Conservation (phyloP, 2,329 filamentous ascomycete genomes). For the Aspergillus brasiliensis region DNA sequence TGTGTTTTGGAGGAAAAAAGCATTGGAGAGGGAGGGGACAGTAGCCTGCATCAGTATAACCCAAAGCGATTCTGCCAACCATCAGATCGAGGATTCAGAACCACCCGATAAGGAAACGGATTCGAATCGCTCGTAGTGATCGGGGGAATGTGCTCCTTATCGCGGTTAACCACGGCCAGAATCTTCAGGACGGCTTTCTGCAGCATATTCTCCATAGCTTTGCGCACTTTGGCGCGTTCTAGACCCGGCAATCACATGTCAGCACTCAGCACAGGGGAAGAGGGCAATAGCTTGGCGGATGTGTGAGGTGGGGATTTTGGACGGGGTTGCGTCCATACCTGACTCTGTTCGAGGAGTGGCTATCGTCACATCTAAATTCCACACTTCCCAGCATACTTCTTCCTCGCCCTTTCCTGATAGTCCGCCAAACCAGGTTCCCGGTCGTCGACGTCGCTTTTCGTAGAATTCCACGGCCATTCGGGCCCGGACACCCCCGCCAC, state of each 20-base stretch:
- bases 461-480: conserved; percentile 90
- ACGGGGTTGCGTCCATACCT: conserved; percentile 57
- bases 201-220: conserved; percentile 87
- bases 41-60: conserved; percentile 58
- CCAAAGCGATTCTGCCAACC: conserved; percentile 80
- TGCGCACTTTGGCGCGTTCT: conserved; percentile 87
- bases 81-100: conserved; percentile 79
- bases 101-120: conserved; percentile 92
- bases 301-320: background rate
- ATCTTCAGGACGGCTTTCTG: conserved; percentile 88
- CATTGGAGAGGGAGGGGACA: background rate
- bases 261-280: conserved; percentile 3
- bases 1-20: no score
- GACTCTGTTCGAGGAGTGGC: conserved; percentile 86
- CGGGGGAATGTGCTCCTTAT: conserved; percentile 95
- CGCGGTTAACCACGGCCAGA: conserved; percentile 78
- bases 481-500: conserved; percentile 65
- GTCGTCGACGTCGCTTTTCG: conserved; percentile 83
- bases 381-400: conserved; percentile 95
- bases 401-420: conserved; percentile 70
- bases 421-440: conserved; percentile 67
- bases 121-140: conserved; percentile 91
- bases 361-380: conserved; percentile 92
- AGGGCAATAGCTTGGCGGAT: background rate
- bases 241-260: background rate